Evolutionary conservation across 1,284 basidiomycete species (phyloP).

Genomic region (Puccinia horiana): DNA sequence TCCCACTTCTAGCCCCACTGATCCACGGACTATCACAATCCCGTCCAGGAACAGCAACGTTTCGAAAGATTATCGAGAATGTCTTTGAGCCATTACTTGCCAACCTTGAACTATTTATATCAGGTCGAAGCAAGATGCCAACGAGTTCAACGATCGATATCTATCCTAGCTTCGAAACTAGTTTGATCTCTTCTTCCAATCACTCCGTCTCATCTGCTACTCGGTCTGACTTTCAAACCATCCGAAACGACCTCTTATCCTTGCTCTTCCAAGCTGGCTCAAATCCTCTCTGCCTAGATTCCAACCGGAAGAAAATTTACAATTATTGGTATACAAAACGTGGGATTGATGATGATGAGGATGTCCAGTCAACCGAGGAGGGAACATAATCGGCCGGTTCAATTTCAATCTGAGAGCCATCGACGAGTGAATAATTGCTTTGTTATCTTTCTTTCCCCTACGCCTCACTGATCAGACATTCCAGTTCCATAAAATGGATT

Average conservation of each 20-base stretch:
- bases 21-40: constrained; percentile 23
- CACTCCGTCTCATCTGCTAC: background rate
- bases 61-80: constrained; percentile 26
- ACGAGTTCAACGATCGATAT: constrained; percentile 29
- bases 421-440: background rate
- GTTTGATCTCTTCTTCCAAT: background rate
- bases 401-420: background rate
- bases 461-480: too few relatives aligned
- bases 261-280: constrained; percentile 41
- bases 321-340: constrained; percentile 21
- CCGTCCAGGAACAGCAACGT: constrained; percentile 33
- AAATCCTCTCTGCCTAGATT: constrained; percentile 28
- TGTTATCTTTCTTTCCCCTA: background rate
- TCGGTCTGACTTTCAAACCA: constrained; percentile 3
- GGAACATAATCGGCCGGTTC: background rate
- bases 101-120: constrained; percentile 23
- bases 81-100: constrained; percentile 31
- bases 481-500: too few relatives aligned
- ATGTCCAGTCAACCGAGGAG: background rate
- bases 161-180: constrained; percentile 22
- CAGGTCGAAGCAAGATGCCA: constrained; percentile 3
- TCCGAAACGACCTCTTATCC: constrained; percentile 13
- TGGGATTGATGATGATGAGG: constrained; percentile 28
- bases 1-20: constrained; percentile 23
- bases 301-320: constrained; percentile 42